Evolutionary conservation across 2,329 filamentous ascomycete species (phyloP).

Genomic region (Trichoderma oligosporum): DNA sequence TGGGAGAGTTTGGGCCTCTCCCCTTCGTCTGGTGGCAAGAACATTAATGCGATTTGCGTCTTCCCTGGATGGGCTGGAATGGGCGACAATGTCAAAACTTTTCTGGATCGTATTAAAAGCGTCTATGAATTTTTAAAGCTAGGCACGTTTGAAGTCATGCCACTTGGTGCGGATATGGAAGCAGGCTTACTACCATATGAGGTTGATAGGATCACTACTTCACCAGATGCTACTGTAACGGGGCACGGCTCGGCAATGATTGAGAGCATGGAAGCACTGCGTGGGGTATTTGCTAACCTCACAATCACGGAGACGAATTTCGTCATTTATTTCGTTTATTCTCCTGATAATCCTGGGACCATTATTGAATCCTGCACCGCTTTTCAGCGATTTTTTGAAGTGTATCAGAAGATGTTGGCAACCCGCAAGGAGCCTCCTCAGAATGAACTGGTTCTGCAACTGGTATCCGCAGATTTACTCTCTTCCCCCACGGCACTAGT

Average conservation of each 20-base stretch:
- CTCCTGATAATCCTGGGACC: slow-evolving; percentile 57
- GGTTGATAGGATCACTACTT: slow-evolving; percentile 43
- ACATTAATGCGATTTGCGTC: slow-evolving; percentile 66
- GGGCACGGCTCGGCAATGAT: slow-evolving; percentile 44
- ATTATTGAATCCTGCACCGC: slow-evolving; percentile 68
- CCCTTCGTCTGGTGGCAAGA: slow-evolving; percentile 67
- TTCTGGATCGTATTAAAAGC: slow-evolving; percentile 64
- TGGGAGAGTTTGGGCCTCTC: slow-evolving; percentile 78
- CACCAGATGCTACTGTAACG: slow-evolving; percentile 39
- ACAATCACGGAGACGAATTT: slow-evolving; percentile 54
- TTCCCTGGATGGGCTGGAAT: slow-evolving; percentile 65
- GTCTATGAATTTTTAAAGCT: slow-evolving; percentile 72
- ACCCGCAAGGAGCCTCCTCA: slow-evolving; percentile 42
- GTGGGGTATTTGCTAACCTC: slow-evolving; percentile 43
- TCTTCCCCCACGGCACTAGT: slow-evolving; percentile 60
- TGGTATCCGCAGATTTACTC: slow-evolving; percentile 66
- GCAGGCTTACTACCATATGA: slow-evolving; percentile 51
- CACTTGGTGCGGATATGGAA: slow-evolving; percentile 37
- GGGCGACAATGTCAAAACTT: slow-evolving; percentile 55
- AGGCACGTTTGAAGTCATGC: slow-evolving; percentile 57
- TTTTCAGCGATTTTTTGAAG: slow-evolving; percentile 68
- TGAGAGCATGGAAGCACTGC: slow-evolving; percentile 48
- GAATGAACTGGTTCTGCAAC: slow-evolving; percentile 72
- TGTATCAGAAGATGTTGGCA: slow-evolving; percentile 44
- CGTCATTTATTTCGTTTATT: slow-evolving; percentile 74